A percentile compares a stretch with the other conserved stretches of the same genome.
These are phyloP conservation scores for Neoscytalidium dimidiatum DNA, from an alignment of 2,329 filamentous ascomycete species.

Conservation along the genomic window DNA sequence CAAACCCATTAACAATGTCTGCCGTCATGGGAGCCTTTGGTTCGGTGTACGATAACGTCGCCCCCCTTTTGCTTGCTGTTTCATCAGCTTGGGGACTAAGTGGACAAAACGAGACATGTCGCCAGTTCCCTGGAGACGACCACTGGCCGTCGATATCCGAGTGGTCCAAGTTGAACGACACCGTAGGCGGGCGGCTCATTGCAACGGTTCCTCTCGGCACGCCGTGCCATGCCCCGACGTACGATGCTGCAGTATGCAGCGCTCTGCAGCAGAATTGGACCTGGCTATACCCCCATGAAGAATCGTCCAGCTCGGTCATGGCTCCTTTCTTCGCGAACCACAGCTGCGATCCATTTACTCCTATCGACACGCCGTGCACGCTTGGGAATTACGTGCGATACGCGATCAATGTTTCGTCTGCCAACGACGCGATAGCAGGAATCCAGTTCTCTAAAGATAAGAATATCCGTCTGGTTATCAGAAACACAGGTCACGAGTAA, in stretches of 20 bases:
- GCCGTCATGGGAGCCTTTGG: neutral
- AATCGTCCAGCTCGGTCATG: slow-evolving; percentile 16
- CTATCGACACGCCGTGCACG: neutral
- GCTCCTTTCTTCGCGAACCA: slow-evolving; percentile 19
- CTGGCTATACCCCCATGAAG: slow-evolving; percentile 11
- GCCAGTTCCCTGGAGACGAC: slow-evolving; percentile 48
- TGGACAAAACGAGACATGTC: slow-evolving; percentile 39
- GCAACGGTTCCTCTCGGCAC: slow-evolving; percentile 46
- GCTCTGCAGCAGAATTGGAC: slow-evolving; percentile 32
- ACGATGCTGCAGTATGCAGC: slow-evolving; percentile 26
- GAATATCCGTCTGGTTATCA: slow-evolving; percentile 36
- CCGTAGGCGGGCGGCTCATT: slow-evolving; percentile 47
- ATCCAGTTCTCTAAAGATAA: slow-evolving; percentile 34
- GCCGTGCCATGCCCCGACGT: slow-evolving; percentile 45
- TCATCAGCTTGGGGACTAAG: neutral
- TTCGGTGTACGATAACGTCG: neutral
- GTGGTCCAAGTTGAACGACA: slow-evolving; percentile 52
- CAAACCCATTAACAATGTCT: neutral
- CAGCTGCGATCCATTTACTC: neutral
- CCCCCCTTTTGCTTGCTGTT: neutral
- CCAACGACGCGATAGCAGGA: slow-evolving; percentile 23
- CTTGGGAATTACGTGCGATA: neutral
- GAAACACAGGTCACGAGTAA: slow-evolving; percentile 41
- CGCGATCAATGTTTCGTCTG: neutral
- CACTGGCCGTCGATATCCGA: slow-evolving; percentile 51